Evolutionary conservation across 257 asterid species (phyloP).

Genomic region (Nicotiana attenuata): DNA sequence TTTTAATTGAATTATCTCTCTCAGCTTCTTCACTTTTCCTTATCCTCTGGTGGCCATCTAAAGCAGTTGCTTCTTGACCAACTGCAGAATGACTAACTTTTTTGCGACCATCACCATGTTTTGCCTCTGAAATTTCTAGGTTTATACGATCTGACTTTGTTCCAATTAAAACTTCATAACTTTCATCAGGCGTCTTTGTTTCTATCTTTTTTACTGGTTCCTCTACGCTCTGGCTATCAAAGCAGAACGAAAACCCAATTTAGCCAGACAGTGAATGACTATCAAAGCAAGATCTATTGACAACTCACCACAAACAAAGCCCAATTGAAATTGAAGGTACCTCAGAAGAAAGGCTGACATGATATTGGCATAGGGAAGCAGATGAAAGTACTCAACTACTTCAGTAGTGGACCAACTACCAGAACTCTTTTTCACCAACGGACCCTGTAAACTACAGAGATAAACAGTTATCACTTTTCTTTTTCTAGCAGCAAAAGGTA

Average conservation of each 20-base stretch:
- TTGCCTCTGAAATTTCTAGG: background rate
- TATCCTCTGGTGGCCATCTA: background rate
- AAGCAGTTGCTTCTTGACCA: background rate
- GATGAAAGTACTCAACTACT: conserved; percentile 34
- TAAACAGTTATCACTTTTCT: conserved; percentile 4
- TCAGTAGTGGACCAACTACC: conserved; percentile 38
- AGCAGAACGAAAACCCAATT: background rate
- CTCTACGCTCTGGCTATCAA: background rate
- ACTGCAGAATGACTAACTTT: background rate
- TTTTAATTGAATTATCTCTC: background rate
- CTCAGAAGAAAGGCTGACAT: conserved; percentile 46
- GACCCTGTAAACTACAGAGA: conserved; percentile 54
- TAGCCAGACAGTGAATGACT: background rate
- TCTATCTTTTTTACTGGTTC: background rate
- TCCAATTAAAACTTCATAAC: background rate
- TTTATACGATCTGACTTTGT: background rate
- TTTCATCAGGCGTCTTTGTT: background rate
- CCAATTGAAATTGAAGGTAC: conserved; percentile 24
- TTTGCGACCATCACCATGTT: background rate
- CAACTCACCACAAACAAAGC: background rate
- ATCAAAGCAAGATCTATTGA: background rate
- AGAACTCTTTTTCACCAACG: conserved; percentile 30
- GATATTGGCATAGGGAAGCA: conserved; percentile 60
- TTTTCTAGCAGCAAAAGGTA: background rate
- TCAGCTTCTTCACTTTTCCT: background rate